Conservation (phyloP, 768 basidiomycete species). For the Suillus ampliporus region DNA sequence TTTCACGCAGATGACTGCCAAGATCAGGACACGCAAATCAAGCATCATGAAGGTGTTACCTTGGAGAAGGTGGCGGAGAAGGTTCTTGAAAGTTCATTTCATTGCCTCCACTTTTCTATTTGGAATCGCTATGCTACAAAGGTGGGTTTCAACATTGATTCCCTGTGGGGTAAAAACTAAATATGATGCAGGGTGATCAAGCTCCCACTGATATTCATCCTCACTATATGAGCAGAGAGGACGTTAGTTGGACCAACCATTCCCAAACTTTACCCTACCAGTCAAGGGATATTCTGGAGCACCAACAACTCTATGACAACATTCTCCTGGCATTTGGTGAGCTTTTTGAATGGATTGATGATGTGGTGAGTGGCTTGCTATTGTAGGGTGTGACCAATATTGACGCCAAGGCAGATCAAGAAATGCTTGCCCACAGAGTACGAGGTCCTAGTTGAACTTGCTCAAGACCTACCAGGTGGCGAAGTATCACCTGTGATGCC, state of each 20-base stretch:
- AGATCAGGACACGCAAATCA: too few relatives aligned
- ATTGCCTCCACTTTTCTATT: neutral
- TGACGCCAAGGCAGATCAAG: neutral
- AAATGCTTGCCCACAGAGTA: conserved; percentile 5
- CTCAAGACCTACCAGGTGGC: neutral
- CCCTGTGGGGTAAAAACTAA: neutral
- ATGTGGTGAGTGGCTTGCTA: neutral
- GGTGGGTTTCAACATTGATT: neutral
- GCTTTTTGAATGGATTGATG: neutral
- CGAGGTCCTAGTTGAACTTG: neutral
- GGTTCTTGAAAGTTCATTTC: too few relatives aligned
- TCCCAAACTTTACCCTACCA: too few relatives aligned
- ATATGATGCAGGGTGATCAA: neutral
- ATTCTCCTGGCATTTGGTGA: neutral
- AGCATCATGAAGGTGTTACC: too few relatives aligned
- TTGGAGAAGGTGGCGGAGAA: too few relatives aligned
- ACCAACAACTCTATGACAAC: neutral
- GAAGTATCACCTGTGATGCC: neutral
- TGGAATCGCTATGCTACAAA: neutral
- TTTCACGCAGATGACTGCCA: neutral
- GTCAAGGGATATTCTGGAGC: neutral
- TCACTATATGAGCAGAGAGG: neutral
- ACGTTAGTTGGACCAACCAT: neutral
- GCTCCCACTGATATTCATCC: neutral
- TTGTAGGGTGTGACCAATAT: neutral